A percentile compares a stretch with the other conserved stretches of the same genome.
Evolutionary conservation across 2,329 filamentous ascomycete genomes (phyloP).

Genomic region (Fusarium nanum): DNA sequence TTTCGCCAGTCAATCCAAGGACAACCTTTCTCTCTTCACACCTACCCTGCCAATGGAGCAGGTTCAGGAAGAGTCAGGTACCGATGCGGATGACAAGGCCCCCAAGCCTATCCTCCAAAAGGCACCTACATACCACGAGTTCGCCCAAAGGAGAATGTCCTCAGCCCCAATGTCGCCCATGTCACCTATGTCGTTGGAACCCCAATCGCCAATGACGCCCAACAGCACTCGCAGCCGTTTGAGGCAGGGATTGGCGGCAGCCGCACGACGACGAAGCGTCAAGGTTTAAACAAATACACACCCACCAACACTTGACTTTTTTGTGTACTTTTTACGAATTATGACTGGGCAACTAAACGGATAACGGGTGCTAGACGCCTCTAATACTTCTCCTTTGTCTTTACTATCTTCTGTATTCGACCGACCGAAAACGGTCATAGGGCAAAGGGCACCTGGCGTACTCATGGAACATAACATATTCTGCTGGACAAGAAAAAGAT

Average conservation of each 20-base stretch:
- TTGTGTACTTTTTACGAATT: slow-evolving; percentile 41
- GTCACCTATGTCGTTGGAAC: slow-evolving; percentile 46
- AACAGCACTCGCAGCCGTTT: slow-evolving; percentile 43
- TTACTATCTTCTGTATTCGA: slow-evolving; percentile 33
- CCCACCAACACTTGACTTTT: slow-evolving; percentile 16
- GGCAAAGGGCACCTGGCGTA: slow-evolving; percentile 31
- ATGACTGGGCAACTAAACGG: slow-evolving; percentile 40
- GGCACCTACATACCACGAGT: slow-evolving; percentile 61
- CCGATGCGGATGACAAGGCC: slow-evolving; percentile 41
- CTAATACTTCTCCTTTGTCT: slow-evolving; percentile 35
- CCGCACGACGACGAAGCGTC: slow-evolving; percentile 55
- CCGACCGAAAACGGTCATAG: slow-evolving; percentile 22
- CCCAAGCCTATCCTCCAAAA: slow-evolving; percentile 40
- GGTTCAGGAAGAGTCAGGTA: slow-evolving; percentile 48
- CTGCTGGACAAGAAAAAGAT: slow-evolving; percentile 37
- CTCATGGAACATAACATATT: slow-evolving; percentile 33
- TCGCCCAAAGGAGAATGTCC: slow-evolving; percentile 57
- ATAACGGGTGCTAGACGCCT: slow-evolving; percentile 37
- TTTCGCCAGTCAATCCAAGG: slow-evolving; percentile 51
- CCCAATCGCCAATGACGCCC: slow-evolving; percentile 44
- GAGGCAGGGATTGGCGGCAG: slow-evolving; percentile 41
- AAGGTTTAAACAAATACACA: slow-evolving; percentile 46
- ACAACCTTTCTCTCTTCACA: slow-evolving; percentile 47
- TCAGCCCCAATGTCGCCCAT: slow-evolving; percentile 45
- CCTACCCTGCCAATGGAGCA: slow-evolving; percentile 51